These are phyloP conservation scores for Wakefieldia striispora DNA, from an alignment of 768 basidiomycete genomes.

Conservation along the genomic window DNA sequence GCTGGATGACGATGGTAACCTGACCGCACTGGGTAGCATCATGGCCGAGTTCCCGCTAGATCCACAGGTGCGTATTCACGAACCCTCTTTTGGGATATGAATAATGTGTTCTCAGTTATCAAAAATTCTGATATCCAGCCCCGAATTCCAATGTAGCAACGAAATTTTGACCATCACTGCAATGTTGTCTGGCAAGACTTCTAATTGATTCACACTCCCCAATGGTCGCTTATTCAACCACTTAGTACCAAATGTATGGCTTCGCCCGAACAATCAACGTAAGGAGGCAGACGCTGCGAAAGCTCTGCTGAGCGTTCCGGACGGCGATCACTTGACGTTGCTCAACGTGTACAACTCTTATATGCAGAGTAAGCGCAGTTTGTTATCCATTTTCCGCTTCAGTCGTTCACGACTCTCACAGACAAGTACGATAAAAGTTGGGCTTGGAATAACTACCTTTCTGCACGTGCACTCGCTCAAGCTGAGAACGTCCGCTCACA, in stretches of 20 bases:
- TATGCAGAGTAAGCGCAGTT: conserved; percentile 58
- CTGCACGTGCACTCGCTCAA: conserved; percentile 76
- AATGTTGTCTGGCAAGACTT: conserved; percentile 82
- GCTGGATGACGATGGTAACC: conserved; percentile 88
- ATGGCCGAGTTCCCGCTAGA: conserved; percentile 99
- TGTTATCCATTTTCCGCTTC: not conserved
- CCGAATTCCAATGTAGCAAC: conserved; percentile 94
- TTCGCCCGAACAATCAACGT: conserved; percentile 83
- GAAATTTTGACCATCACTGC: conserved; percentile 94
- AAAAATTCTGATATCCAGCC: conserved; percentile 91
- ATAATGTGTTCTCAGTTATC: conserved; percentile 49
- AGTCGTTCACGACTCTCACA: conserved; percentile 24
- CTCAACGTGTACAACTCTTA: conserved; percentile 97
- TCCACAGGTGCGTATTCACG: conserved; percentile 63
- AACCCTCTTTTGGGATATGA: not conserved
- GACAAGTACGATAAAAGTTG: conserved; percentile 81
- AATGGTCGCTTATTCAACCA: not conserved
- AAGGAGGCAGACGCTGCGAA: conserved; percentile 94
- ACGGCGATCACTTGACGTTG: conserved; percentile 94
- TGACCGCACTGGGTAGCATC: conserved; percentile 81
- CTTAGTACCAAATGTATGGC: conserved; percentile 86
- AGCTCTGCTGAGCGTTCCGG: conserved; percentile 82
- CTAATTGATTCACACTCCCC: not conserved
- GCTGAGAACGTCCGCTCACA: conserved; percentile 94
- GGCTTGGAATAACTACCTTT: conserved; percentile 90